Base-by-base conservation (phyloP, 768 basidiomycete genomes). In the Hericium erinaceus region DNA sequence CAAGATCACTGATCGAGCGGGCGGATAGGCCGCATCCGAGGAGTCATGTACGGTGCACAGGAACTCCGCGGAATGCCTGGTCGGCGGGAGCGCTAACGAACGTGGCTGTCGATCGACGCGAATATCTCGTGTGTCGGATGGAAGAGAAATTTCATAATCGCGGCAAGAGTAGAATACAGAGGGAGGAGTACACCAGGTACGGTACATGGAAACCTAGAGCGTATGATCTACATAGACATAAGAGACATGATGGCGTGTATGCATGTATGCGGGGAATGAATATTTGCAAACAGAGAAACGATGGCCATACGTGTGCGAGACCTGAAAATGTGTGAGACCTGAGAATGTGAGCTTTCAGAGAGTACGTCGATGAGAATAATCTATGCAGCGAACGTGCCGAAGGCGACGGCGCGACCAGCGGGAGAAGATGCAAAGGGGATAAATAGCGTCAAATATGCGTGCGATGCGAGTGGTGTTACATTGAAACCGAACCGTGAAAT, bases 401-500 rank as follows among this genome's bases (percentile, higher is more conserved):
- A 33, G 28, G 6, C 6, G 28, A 33, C 33, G 33, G 9, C 2
- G 33, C 33, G 33, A 33, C 33, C 33, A 33, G 33, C 33, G 33
- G 2, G 33, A 33, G 33, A 33, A 33, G 33, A 44, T 44, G 18
- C 41, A 15, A 44, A 44, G 15, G 41, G 41, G 18, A 44, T 44
- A 44, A 44, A 44, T 44, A 44, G 41, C 16, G 41, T 44, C 41
- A 44, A 44, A 44, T 44, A 44, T 44, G 13, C 41, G 41, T 44
- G 33, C 33, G 33, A 44, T 44, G 41, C 18, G 41, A 16, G 41
- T 44, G 41, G 1, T 16, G 41, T n/a, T 44, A 8, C 49, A 50
- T 10, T 24, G 20, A 12, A 28, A n/a, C 41, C 2, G 16, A 4
- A 51, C 64, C 26, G 26, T 26, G 2, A 4, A 67, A 68, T 20